A percentile compares a stretch with the other conserved stretches of the same genome.
Conservation (phyloP, 768 basidiomycete genomes). For the Clitopilus passeckerianus region DNA sequence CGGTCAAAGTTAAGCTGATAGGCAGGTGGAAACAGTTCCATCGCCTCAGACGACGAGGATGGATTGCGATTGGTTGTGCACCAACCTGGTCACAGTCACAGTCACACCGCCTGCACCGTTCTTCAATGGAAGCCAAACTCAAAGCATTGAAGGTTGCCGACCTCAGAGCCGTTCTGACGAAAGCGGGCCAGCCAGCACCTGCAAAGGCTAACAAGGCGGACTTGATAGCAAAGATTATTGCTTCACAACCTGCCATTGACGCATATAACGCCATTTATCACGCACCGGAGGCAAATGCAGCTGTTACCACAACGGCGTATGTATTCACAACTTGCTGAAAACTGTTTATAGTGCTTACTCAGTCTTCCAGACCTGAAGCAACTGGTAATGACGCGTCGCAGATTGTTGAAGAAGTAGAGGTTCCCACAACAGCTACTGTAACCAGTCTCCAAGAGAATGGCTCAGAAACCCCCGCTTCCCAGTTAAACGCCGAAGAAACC, state of each 20-base stretch:
- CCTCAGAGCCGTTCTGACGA: slow-evolving; percentile 56
- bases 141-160: slow-evolving; percentile 71
- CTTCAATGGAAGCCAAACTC: slow-evolving; percentile 31
- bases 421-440: too few species aligned
- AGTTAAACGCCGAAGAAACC: slow-evolving; percentile 24
- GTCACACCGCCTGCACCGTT: slow-evolving; percentile 16
- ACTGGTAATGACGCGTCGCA: neutral
- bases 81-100: slow-evolving; percentile 1
- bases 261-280: slow-evolving; percentile 39
- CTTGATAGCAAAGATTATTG: slow-evolving; percentile 58
- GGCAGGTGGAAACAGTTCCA: slow-evolving; percentile 49
- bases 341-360: neutral
- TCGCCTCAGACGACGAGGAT: slow-evolving; percentile 40
- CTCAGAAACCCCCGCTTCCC: neutral
- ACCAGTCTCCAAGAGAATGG: neutral
- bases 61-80: slow-evolving; percentile 40
- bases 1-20: slow-evolving; percentile 39
- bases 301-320: slow-evolving; percentile 22
- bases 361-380: slow-evolving; percentile 25
- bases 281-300: slow-evolving; percentile 17
- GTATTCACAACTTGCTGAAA: slow-evolving; percentile 16
- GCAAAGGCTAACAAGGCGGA: slow-evolving; percentile 63
- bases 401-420: neutral
- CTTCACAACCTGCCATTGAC: slow-evolving; percentile 43
- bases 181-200: slow-evolving; percentile 42